phyloP scores from a whole-genome alignment of 2,329 filamentous ascomycete genomes.

The Drechslera avenae region DNA sequence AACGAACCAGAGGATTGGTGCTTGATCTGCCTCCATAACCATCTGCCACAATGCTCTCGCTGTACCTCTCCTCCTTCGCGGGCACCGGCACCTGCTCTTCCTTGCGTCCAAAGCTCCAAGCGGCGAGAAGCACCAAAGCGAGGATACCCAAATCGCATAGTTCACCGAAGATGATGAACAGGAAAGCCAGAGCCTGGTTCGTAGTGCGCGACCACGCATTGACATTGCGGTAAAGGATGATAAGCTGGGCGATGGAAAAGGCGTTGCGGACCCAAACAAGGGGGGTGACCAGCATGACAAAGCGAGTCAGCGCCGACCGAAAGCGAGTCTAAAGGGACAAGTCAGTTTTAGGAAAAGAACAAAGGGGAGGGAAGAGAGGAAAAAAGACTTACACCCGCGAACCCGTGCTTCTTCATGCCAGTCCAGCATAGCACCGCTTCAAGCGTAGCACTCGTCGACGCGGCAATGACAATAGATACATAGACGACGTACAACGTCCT shows the following conservation, averaged over 20 bases:
- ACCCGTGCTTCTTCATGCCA: conserved; percentile 21
- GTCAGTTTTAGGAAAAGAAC: too few species aligned
- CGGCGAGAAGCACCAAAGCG: conserved; percentile 15
- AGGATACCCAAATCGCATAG: conserved; percentile 20
- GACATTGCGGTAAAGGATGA: conserved; percentile 19
- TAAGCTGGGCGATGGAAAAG: conserved; percentile 23
- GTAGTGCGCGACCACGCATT: conserved; percentile 23
- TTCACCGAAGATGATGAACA: conserved; percentile 30
- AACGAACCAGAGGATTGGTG: too few species aligned
- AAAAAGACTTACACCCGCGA: conserved; percentile 15
- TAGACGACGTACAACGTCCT: conserved; percentile 19
- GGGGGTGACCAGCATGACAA: conserved; percentile 20
- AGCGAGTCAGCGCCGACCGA: conserved; percentile 14
- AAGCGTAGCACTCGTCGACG: conserved; percentile 16
- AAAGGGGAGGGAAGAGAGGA: background rate
- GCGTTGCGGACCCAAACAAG: conserved; percentile 23
- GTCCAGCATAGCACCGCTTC: conserved; percentile 20
- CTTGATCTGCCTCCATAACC: background rate
- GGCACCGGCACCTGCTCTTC: background rate
- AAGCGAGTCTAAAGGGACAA: background rate
- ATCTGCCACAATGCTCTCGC: conserved; percentile 3
- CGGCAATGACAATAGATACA: conserved; percentile 13
- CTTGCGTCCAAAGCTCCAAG: conserved; percentile 23
- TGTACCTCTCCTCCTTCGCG: conserved; percentile 11
- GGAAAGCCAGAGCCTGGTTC: conserved; percentile 24